These are phyloP conservation scores for Starmerella etchellsii DNA, from an alignment of 805 yeast genomes.

Conservation along the genomic window DNA sequence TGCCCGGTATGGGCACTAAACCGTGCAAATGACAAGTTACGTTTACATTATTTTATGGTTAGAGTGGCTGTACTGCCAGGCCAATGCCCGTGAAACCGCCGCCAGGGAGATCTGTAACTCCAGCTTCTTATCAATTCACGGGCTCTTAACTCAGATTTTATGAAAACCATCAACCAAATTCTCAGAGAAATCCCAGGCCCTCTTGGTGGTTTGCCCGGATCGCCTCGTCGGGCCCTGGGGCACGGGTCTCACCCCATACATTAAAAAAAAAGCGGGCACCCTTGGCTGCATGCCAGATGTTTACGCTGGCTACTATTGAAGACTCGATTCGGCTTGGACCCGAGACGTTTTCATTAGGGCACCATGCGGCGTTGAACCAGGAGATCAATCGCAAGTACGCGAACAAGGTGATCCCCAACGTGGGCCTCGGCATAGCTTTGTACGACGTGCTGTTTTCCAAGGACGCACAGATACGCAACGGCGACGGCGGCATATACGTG, in stretches of 20 bases:
- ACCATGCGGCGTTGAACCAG: constrained; percentile 58
- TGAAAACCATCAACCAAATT: too few species aligned
- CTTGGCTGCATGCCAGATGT: constrained; percentile 52
- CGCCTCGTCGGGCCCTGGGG: too few species aligned
- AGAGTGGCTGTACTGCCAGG: too few species aligned
- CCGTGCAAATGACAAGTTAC: too few species aligned
- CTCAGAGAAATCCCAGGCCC: too few species aligned
- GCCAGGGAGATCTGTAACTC: too few species aligned
- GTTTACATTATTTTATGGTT: too few species aligned
- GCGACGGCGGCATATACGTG: constrained; percentile 82
- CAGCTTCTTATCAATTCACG: too few species aligned
- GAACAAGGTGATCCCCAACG: constrained; percentile 67
- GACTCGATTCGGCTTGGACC: constrained; percentile 88
- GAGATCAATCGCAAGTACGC: constrained; percentile 77
- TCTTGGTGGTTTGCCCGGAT: too few species aligned
- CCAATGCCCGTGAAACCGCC: too few species aligned
- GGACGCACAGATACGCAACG: constrained; percentile 83
- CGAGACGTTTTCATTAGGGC: constrained; percentile 58
- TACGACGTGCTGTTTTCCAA: constrained; percentile 74
- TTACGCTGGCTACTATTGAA: constrained; percentile 63
- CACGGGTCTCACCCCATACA: background rate
- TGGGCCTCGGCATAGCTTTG: constrained; percentile 73
- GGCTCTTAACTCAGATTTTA: too few species aligned
- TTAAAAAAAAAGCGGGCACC: background rate
- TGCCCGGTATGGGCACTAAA: too few species aligned